These are phyloP conservation scores for Ustilago tritici DNA, from an alignment of 1,284 basidiomycete genomes.

Conservation along the genomic window DNA sequence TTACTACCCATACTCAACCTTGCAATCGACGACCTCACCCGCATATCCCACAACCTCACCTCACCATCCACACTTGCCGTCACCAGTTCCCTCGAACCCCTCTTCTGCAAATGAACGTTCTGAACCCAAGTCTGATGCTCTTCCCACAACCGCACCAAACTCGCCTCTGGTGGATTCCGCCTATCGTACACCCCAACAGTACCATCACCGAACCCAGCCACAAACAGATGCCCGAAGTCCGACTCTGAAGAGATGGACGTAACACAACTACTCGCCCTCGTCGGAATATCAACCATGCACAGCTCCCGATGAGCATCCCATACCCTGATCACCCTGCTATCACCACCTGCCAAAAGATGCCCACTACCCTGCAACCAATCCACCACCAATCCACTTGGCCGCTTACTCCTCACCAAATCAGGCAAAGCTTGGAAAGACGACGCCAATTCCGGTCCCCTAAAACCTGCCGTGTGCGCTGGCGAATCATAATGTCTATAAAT, in stretches of 20 bases:
- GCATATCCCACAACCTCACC: constrained; percentile 91
- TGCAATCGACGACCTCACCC: constrained; percentile 79
- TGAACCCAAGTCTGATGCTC: constrained; percentile 91
- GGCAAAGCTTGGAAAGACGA: constrained; percentile 91
- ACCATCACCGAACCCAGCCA: constrained; percentile 94
- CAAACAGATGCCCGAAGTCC: constrained; percentile 82
- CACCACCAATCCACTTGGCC: constrained; percentile 84
- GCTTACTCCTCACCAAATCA: constrained; percentile 78
- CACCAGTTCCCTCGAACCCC: constrained; percentile 79
- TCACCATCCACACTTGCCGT: constrained; percentile 94
- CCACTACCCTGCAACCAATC: constrained; percentile 95
- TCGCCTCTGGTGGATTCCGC: constrained; percentile 83
- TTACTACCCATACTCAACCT: constrained; percentile 75
- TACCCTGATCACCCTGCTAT: constrained; percentile 86
- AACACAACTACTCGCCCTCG: constrained; percentile 87
- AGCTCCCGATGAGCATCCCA: constrained; percentile 97
- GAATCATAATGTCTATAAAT: constrained; percentile 86
- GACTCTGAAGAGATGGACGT: constrained; percentile 87
- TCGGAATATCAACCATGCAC: constrained; percentile 84
- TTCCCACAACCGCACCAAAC: constrained; percentile 82
- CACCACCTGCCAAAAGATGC: constrained; percentile 87
- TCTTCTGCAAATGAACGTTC: constrained; percentile 87
- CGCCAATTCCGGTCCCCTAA: constrained; percentile 79
- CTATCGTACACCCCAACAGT: constrained; percentile 91
- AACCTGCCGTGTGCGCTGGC: constrained; percentile 34